Base-by-base conservation (phyloP, 1,284 basidiomycete species). In the Austroboletus niveus region DNA sequence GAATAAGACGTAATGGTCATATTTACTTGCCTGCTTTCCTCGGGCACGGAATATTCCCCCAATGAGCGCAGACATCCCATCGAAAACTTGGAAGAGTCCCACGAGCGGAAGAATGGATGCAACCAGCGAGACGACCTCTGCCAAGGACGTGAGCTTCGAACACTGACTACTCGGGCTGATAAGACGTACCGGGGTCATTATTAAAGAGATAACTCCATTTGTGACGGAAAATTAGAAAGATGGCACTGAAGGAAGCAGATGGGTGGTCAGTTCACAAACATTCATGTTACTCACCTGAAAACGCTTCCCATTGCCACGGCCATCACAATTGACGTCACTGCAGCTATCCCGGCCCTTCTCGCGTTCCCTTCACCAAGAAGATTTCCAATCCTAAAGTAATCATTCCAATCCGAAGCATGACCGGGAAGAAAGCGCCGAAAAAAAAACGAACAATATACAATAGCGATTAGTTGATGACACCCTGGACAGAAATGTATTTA, bases 191-290 rank as follows among this genome's bases (percentile, higher is more conserved):
- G 2, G 82, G 80, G 68, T 97, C 94, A 52, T 82, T 75, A 62
- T 94, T 96, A 75, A 97, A 96, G 7, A 96, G 65, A 63, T 87
- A 84, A 0, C 81, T 89, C 89, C 91, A 94, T 6, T 75, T 73
- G 42, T 85, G 68, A 5, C 89, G 78, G 76, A 92, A 92, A 17
- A 79, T 64, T 54, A 94, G 65, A 69, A 92, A 89, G 64, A 92
- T 73, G 0, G 77, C 60, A 55, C 89, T 92, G 57, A 32, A 34
- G 34, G 40, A 24, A 45, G 10, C 17, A 35, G 27, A 27, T 8
- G 27, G 27, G 27, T 7, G 27, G 27, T 8, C 5, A 30, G 30
- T 47, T 31, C n/a, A 30, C 41, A 38, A 42, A 35, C 1, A 8
- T 10, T 20, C 20, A 31, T 7, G 30, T 30, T 12, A 36, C 55